Percentiles rank a stretch among this genome's conserved stretches.
Evolutionary conservation across 495 filamentous ascomycete species (phyloP).

Genomic region (Usnea hakonensis): DNA sequence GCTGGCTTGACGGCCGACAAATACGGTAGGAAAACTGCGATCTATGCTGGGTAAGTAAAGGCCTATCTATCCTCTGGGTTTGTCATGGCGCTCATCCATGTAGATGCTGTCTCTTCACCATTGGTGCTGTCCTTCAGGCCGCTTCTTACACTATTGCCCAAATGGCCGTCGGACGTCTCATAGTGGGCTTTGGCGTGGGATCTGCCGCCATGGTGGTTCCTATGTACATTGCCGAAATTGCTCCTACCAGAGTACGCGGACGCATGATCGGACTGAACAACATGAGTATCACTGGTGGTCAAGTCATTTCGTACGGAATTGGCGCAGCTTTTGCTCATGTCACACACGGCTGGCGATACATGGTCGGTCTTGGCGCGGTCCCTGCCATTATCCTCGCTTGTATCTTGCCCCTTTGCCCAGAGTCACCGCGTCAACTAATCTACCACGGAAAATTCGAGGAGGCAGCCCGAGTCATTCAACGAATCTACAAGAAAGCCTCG

Average conservation of each 20-base stretch:
- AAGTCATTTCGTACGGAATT: slow-evolving; percentile 43
- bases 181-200: slow-evolving; percentile 48
- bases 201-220: slow-evolving; percentile 45
- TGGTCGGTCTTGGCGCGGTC: slow-evolving; percentile 43
- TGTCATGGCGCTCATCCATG: background rate
- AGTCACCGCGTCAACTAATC: slow-evolving; percentile 46
- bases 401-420: slow-evolving; percentile 41
- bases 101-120: background rate
- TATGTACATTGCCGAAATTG: slow-evolving; percentile 43
- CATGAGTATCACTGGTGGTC: slow-evolving; percentile 47
- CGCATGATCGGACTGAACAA: slow-evolving; percentile 50
- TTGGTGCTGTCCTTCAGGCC: slow-evolving; percentile 31
- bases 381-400: slow-evolving; percentile 39
- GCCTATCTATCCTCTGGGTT: background rate
- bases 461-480: slow-evolving; percentile 31
- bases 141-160: slow-evolving; percentile 39
- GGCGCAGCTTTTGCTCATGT: slow-evolving; percentile 46
- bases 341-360: slow-evolving; percentile 42
- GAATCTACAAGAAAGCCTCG: slow-evolving; percentile 35
- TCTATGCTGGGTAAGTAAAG: slow-evolving; percentile 38
- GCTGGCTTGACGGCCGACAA: slow-evolving; percentile 44
- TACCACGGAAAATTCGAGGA: slow-evolving; percentile 38
- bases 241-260: slow-evolving; percentile 44
- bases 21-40: slow-evolving; percentile 41
- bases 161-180: slow-evolving; percentile 42